Evolutionary conservation across 2,329 filamentous ascomycete genomes (phyloP).

Genomic region (Penicillium sp.): DNA sequence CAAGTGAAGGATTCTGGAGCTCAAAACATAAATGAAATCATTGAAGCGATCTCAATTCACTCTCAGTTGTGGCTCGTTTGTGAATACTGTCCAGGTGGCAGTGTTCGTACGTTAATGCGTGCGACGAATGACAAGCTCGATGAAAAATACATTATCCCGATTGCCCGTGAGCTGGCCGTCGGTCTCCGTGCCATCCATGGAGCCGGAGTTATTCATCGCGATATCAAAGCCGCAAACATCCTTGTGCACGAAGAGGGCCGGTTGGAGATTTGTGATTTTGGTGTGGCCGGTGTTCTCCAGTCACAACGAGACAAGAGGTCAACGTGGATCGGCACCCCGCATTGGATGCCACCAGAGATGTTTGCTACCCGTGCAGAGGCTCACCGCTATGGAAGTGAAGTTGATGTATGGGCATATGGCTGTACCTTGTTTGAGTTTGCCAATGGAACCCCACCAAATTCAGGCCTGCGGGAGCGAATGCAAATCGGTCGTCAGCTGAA

Average conservation of each 20-base stretch:
- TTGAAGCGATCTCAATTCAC: slow-evolving; percentile 65
- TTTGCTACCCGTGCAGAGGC: slow-evolving; percentile 43
- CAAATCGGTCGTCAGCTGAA: slow-evolving; percentile 49
- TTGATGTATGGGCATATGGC: slow-evolving; percentile 55
- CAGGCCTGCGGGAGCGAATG: slow-evolving; percentile 50
- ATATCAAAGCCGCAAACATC: slow-evolving; percentile 67
- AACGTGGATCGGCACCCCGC: slow-evolving; percentile 66
- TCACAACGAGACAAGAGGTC: slow-evolving; percentile 62
- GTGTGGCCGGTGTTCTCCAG: slow-evolving; percentile 64
- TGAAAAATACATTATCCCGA: slow-evolving; percentile 64
- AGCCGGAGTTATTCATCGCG: slow-evolving; percentile 66
- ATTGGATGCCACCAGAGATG: slow-evolving; percentile 69
- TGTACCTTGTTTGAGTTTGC: slow-evolving; percentile 54
- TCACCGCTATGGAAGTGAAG: slow-evolving; percentile 52
- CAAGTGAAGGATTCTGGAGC: slow-evolving; percentile 64
- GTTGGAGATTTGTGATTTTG: slow-evolving; percentile 67
- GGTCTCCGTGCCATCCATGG: slow-evolving; percentile 65
- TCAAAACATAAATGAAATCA: slow-evolving; percentile 65
- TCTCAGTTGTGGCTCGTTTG: slow-evolving; percentile 68
- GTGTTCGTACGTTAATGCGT: slow-evolving; percentile 62
- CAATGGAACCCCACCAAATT: slow-evolving; percentile 52
- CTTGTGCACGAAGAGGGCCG: slow-evolving; percentile 65
- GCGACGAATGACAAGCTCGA: slow-evolving; percentile 54
- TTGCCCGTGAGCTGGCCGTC: slow-evolving; percentile 64
- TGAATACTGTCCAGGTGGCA: slow-evolving; percentile 68